phyloP scores from a whole-genome alignment of 495 filamentous ascomycete species.

The Penicillium fimorum region DNA sequence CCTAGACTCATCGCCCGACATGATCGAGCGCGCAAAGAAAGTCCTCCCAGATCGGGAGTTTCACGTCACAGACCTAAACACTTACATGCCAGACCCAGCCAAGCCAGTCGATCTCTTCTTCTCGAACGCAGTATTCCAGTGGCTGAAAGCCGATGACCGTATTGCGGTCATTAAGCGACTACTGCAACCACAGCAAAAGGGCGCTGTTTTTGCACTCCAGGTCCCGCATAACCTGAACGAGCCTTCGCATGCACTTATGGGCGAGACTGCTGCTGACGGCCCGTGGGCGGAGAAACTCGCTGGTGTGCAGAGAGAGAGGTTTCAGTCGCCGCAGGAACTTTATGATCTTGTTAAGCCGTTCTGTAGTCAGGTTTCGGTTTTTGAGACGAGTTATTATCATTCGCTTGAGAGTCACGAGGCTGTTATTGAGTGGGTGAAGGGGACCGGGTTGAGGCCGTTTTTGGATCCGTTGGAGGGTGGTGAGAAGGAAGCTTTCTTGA shows the following conservation, averaged over 20 bases:
- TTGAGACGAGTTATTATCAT: conserved; percentile 53
- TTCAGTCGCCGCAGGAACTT: conserved; percentile 44
- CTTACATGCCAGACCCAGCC: conserved; percentile 31
- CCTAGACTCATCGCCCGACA: conserved; percentile 53
- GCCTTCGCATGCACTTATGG: conserved; percentile 50
- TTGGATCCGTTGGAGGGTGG: conserved; percentile 38
- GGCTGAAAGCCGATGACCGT: conserved; percentile 43
- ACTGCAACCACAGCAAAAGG: conserved; percentile 35
- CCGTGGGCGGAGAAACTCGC: conserved; percentile 38
- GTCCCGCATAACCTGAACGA: conserved; percentile 52
- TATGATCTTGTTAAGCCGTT: conserved; percentile 48
- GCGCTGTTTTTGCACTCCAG: conserved; percentile 53
- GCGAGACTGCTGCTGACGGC: conserved; percentile 37
- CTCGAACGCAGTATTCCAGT: conserved; percentile 57
- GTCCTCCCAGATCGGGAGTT: conserved; percentile 37
- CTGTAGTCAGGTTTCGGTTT: conserved; percentile 43
- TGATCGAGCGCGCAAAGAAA: conserved; percentile 47
- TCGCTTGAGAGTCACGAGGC: conserved; percentile 42
- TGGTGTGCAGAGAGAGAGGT: conserved; percentile 43
- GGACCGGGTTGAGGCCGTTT: conserved; percentile 53
- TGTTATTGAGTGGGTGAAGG: conserved; percentile 58
- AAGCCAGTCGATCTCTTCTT: conserved; percentile 46
- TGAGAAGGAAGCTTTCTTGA: conserved; percentile 40
- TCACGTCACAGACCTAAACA: conserved; percentile 35
- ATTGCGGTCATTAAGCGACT: conserved; percentile 43